Percentiles rank a stretch among this genome's conserved stretches.
Conservation (phyloP, 1,284 basidiomycete species). For the Trichosporon asahii region DNA sequence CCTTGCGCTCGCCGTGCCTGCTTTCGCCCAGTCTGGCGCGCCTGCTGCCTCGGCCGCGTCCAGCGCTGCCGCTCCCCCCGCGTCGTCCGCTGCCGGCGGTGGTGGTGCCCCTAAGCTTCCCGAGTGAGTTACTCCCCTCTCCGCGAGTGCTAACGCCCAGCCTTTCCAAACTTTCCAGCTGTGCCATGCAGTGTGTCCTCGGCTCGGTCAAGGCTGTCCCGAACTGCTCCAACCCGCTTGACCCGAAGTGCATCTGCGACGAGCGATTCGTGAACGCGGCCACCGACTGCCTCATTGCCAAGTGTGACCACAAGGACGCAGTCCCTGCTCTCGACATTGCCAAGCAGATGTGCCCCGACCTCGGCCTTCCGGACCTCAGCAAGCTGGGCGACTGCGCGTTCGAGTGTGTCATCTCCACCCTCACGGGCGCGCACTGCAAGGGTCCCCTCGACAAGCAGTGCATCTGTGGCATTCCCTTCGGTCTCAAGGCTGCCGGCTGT, state of each 20-base stretch:
- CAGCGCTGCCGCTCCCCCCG: background rate
- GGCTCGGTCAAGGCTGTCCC: background rate
- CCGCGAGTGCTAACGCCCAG: background rate
- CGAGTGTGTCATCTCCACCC: conserved; percentile 12
- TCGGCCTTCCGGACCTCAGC: conserved; percentile 11
- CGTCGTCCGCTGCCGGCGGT: background rate
- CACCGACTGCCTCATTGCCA: background rate
- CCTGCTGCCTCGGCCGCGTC: background rate
- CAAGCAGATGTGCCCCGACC: conserved; percentile 11
- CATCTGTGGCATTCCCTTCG: conserved; percentile 9
- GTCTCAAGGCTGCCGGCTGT: background rate
- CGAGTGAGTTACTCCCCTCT: background rate
- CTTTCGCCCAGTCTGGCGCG: background rate
- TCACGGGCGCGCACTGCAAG: background rate
- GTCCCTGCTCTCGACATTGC: conserved; percentile 3
- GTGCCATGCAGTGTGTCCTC: conserved; percentile 3
- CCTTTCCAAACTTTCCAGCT: conserved; percentile 8
- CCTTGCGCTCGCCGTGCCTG: background rate
- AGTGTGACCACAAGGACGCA: conserved; percentile 8
- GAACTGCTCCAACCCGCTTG: conserved; percentile 13
- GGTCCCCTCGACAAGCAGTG: conserved; percentile 15
- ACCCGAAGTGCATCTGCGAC: conserved; percentile 15
- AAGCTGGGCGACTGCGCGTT: background rate
- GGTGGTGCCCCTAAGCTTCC: background rate
- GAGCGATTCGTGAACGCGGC: background rate